Conservation (phyloP, 805 yeast species). For the Maudiozyma turicensis region DNA sequence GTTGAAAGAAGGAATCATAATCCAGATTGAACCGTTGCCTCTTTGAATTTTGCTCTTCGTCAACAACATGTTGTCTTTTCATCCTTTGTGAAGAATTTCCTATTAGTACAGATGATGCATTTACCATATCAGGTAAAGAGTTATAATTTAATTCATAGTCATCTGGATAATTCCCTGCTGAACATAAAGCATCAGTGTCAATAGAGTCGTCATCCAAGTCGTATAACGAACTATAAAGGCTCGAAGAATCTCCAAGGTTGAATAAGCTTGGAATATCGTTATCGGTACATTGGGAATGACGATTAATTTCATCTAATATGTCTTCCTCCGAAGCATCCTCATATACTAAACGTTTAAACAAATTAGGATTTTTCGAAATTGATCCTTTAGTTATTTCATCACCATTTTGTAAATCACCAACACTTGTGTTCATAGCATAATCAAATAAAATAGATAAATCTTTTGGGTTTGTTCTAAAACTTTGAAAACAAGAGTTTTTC, state of each 20-base stretch:
- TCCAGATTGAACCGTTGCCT: too few relatives aligned
- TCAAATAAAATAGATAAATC: conserved; percentile 14
- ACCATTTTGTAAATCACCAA: neutral
- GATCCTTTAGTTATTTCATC: neutral
- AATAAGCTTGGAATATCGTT: neutral
- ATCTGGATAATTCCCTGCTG: neutral
- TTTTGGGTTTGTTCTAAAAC: conserved; percentile 10
- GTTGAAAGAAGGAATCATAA: too few relatives aligned
- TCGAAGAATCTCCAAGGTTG: neutral
- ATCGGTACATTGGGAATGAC: neutral
- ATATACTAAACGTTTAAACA: neutral
- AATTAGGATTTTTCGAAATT: neutral
- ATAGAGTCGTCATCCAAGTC: neutral
- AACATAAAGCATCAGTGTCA: neutral
- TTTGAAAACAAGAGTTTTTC: conserved; percentile 7
- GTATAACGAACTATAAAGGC: neutral
- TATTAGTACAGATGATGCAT: too few relatives aligned
- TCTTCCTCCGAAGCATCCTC: neutral
- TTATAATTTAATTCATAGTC: neutral
- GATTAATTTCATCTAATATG: neutral
- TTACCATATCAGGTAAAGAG: too few relatives aligned
- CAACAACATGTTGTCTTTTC: too few relatives aligned
- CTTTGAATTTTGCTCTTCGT: too few relatives aligned
- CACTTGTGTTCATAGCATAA: conserved; percentile 7
- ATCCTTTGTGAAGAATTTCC: too few relatives aligned